Percentiles rank a stretch among this genome's conserved stretches.
Evolutionary conservation across 768 basidiomycete species (phyloP).

Genomic region (Naganishia friedmannii): DNA sequence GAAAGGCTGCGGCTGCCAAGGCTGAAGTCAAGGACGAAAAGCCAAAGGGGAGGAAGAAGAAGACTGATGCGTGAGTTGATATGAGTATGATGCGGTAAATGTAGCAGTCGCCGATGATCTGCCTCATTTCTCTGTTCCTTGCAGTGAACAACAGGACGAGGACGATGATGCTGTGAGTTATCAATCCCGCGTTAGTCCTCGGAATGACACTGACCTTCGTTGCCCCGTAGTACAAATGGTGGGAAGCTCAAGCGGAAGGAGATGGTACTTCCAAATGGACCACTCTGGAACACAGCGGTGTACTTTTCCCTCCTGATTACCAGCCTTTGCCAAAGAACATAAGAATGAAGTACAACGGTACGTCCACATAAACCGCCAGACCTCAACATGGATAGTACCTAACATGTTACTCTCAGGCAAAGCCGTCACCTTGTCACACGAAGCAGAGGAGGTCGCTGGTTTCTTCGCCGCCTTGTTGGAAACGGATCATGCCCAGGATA

Average conservation of each 20-base stretch:
- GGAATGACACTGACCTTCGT: neutral
- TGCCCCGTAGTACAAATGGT: constrained; percentile 63
- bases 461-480: constrained; percentile 92
- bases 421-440: constrained; percentile 71
- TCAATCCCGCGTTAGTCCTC: neutral
- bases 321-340: constrained; percentile 73
- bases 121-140: neutral
- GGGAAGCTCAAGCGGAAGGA: constrained; percentile 61
- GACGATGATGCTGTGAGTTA: constrained; percentile 44
- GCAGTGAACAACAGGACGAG: constrained; percentile 64
- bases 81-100: neutral
- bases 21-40: constrained; percentile 27
- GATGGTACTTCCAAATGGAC: constrained; percentile 83
- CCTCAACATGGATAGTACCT: neutral
- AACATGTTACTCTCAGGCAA: constrained; percentile 60
- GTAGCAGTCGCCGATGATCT: neutral
- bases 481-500: constrained; percentile 85
- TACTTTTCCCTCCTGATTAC: constrained; percentile 93
- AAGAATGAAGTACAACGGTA: constrained; percentile 95
- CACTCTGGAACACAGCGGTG: constrained; percentile 90
- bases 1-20: constrained; percentile 22
- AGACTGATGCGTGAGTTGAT: constrained; percentile 31
- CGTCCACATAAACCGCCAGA: constrained; percentile 38
- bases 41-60: constrained; percentile 33
- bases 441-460: constrained; percentile 91